phyloP scores from a whole-genome alignment of 176 grass and related monocot species.

The Guadua angustifolia region DNA sequence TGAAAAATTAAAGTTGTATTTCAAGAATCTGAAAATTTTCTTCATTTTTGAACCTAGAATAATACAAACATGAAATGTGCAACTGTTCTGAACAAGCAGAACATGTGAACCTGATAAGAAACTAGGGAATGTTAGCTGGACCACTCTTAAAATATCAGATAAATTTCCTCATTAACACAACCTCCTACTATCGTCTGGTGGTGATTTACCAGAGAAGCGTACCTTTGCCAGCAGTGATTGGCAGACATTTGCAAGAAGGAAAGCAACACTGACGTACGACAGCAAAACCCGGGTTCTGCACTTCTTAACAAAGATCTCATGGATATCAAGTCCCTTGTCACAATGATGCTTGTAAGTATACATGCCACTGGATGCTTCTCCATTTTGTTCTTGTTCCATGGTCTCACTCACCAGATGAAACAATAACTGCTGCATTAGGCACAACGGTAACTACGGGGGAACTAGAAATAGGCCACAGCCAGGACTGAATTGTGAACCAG shows the following conservation, averaged over 20 bases:
- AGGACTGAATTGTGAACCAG: neutral
- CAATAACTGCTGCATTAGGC: constrained; percentile 30
- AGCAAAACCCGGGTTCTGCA: constrained; percentile 53
- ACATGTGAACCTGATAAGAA: constrained; percentile 2
- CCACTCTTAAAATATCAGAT: constrained; percentile 3
- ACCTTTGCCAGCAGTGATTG: constrained; percentile 57
- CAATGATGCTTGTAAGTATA: constrained; percentile 55
- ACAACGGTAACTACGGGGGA: neutral
- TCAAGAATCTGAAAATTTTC: neutral
- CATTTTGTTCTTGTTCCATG: constrained; percentile 41
- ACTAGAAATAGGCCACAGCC: neutral
- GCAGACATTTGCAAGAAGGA: constrained; percentile 54
- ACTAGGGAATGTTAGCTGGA: neutral
- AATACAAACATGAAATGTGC: neutral
- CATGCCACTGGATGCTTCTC: constrained; percentile 23
- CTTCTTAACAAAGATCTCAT: constrained; percentile 74
- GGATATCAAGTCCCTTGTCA: constrained; percentile 54
- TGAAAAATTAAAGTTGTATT: neutral
- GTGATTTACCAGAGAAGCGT: constrained; percentile 6
- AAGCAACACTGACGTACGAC: constrained; percentile 52
- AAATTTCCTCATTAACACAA: neutral
- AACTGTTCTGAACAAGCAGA: neutral
- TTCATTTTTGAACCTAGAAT: neutral
- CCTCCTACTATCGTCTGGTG: neutral
- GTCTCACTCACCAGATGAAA: neutral